Evolutionary conservation across 139 green algal species (phyloP), one percentile per base, ranked within the genome.

Genomic region (Closterium sp.): DNA sequence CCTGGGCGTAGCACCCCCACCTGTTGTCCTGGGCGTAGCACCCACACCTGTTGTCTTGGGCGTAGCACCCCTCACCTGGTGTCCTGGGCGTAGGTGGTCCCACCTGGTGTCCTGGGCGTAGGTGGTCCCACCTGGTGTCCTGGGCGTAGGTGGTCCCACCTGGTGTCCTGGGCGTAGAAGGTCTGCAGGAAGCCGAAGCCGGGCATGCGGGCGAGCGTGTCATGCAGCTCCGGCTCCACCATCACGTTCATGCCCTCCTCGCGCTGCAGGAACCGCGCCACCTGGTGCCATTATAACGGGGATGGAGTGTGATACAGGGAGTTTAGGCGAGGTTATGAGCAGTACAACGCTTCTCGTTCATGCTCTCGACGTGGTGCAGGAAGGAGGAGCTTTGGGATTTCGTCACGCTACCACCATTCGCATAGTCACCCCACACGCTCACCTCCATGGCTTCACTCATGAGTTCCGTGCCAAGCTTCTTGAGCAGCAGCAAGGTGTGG

Each of bases 401-500:
- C 38, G 38, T 45, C 38, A 45, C 4, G 38, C 38, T 9, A 45
- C 38, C 38, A 45, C 38, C 38, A 45, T 9, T 45, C 38, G 38
- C 38, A 45, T 6, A 11, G 38, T 45, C 38, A 6, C 38, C 5
- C 38, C 38, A 45, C 85, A 17, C 17, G 5, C 29, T 31, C 27
- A 34, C n/a, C n/a, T 85, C 34, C 32, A n/a, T 31, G 30, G 96
- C 34, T 22, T 98, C 94, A 4, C 96, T n/a, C 28, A 97, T 28
- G 31, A 99, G 95, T 88, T 98, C 98, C n/a, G 96, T 87, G 0
- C 98, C 98, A 31, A 99, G 93, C 95, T 99, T 99, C 95, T 98
- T 99, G 28, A 99, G 95, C 30, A 99, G 94, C 95, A 99, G 97
- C 9, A 98, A 97, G 42, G 96, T 98, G 95, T 90, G 96, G 0